A percentile compares a stretch with the other conserved stretches of the same genome.
phyloP scores from a whole-genome alignment of 495 filamentous ascomycete genomes.

The Lindgomyces ingoldianus region DNA sequence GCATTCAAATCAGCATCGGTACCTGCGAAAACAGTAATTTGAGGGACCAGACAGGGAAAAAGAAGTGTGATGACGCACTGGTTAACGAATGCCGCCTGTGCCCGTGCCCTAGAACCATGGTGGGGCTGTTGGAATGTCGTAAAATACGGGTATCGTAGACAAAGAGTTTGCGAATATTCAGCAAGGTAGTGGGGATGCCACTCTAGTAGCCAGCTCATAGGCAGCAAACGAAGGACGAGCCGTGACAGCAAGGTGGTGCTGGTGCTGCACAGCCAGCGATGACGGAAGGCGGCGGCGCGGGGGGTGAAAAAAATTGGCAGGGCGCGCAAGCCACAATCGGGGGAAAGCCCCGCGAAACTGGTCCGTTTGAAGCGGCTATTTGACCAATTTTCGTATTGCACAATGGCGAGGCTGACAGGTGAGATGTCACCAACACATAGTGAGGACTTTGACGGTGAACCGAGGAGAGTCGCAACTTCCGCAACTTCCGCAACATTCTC shows the following conservation, averaged over 20 bases:
- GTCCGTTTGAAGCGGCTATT: neutral
- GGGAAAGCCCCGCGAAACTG: neutral
- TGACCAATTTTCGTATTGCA: neutral
- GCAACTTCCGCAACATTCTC: neutral
- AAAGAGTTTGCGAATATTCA: too few relatives aligned
- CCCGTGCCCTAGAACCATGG: conserved; percentile 42
- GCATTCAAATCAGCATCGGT: conserved; percentile 2
- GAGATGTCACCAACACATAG: neutral
- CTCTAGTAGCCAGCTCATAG: neutral
- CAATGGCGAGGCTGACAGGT: neutral
- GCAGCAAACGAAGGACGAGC: conserved; percentile 4
- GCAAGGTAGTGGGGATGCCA: neutral
- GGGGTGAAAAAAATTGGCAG: conserved; percentile 19
- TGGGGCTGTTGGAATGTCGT: conserved; percentile 6
- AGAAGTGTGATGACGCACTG: conserved; percentile 24
- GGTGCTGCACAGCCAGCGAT: conserved; percentile 13
- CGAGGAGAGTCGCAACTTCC: too few relatives aligned
- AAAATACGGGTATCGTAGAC: neutral
- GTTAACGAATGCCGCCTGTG: conserved; percentile 40
- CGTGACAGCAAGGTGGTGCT: neutral
- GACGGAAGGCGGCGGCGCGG: conserved; percentile 29
- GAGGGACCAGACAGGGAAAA: neutral
- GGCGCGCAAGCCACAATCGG: conserved; percentile 1
- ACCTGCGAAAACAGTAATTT: neutral
- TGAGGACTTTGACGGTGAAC: neutral